Base-by-base conservation (phyloP, 23 red algal genomes). In the Chondrus crispus region DNA sequence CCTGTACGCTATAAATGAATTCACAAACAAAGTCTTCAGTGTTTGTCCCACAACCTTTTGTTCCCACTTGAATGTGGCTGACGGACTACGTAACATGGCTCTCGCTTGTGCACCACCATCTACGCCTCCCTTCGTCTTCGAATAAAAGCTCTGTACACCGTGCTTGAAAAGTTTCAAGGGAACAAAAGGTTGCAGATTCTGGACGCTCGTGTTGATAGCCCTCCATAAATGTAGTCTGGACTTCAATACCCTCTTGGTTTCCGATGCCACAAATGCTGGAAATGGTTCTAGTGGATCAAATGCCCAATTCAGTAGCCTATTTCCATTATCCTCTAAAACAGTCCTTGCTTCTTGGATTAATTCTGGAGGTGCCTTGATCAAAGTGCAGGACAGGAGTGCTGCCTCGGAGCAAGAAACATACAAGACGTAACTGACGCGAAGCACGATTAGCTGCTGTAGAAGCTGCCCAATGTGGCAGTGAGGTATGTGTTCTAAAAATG, bases 151-250 rank as follows among this genome's bases (percentile, higher is more conserved):
- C 42, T 50, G 43, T 24, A 24, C 47, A 49, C 20, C 77, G 55
- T 82, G 77, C 28, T 82, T 82, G 7, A 82, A 57, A 32, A 82
- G 41, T 29, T 55, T 82, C 30, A 82, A 57, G 9, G 77, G 51
- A 22, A 60, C 26, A 57, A 8, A 26, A 12, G 77, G 26, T 18
- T 29, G 16, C 12, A 20, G 14, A 12, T 18, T 36, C 14, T n/a
- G 14, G 66, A 72, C 66, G 28, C 32, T 12, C n/a, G 16, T 20
- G 52, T 57, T 57, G 16, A 57, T 16, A 14, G 22, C 22, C 14
- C 22, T 57, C 52, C n/a, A n/a, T n/a, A 64, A 64, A 9, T 5
- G 24, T 32, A 64, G 16, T 32, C 35, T 64, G 6, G 26, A 8
- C 58, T 64, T 64, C 58, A 64, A n/a, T 30, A 64, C 58, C 14